These are phyloP conservation scores for Sporormia fimetaria DNA, from an alignment of 495 filamentous ascomycete genomes.

Conservation along the genomic window DNA sequence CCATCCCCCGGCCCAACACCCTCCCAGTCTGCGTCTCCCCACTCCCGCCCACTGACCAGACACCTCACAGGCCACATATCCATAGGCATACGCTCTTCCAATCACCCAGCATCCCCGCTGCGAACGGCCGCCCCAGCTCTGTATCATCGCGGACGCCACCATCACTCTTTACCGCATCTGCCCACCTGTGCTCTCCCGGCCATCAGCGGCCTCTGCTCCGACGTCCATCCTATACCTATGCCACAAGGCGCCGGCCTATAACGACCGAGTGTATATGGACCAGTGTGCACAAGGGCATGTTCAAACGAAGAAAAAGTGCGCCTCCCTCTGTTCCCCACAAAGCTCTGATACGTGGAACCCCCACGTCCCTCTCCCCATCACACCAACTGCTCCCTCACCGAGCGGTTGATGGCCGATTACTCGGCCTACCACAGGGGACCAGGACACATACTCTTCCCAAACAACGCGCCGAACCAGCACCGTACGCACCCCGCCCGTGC, in stretches of 20 bases:
- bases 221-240: constrained; percentile 5
- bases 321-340: constrained; percentile 25
- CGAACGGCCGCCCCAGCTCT: no score
- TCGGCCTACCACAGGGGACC: constrained; percentile 64
- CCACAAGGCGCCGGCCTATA: constrained; percentile 9
- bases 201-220: background rate
- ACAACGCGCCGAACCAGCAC: constrained; percentile 41
- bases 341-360: constrained; percentile 8
- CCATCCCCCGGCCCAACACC: constrained; percentile 2
- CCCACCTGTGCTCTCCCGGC: background rate
- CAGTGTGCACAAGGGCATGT: constrained; percentile 27
- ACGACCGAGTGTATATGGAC: constrained; percentile 19
- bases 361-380: constrained; percentile 3
- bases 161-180: no score
- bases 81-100: no score
- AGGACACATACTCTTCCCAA: constrained; percentile 51
- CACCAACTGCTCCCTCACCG: constrained; percentile 6
- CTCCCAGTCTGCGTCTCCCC: constrained; percentile 1
- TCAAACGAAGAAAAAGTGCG: constrained; percentile 32
- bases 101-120: no score
- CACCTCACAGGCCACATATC: no score
- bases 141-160: no score
- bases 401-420: constrained; percentile 59
- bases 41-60: background rate
- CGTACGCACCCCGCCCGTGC: constrained; percentile 44